These are phyloP conservation scores for Paradendryphiella salina DNA, from an alignment of 2,329 filamentous ascomycete genomes.

Conservation along the genomic window DNA sequence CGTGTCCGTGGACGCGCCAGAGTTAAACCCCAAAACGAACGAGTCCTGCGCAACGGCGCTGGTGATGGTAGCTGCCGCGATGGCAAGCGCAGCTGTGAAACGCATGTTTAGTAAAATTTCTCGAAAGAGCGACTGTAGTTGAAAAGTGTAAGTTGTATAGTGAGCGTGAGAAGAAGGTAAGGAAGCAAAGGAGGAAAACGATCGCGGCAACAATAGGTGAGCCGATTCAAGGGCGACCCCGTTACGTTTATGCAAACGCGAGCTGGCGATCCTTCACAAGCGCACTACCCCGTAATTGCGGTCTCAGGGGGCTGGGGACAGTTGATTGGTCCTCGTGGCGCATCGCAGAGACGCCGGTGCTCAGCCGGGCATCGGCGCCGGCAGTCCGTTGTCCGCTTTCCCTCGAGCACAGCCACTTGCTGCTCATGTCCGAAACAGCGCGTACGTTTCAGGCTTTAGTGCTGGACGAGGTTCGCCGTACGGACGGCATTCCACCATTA, in stretches of 20 bases:
- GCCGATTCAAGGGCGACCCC: slow-evolving; percentile 1
- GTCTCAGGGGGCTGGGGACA: neutral
- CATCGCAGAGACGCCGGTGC: neutral
- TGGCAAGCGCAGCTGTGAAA: slow-evolving; percentile 24
- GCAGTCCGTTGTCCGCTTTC: neutral
- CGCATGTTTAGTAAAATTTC: slow-evolving; percentile 22
- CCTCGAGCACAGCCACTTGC: neutral
- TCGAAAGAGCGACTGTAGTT: slow-evolving; percentile 19
- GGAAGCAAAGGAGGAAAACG: neutral
- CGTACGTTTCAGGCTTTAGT: neutral
- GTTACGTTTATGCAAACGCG: slow-evolving; percentile 13
- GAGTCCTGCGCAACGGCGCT: slow-evolving; percentile 28
- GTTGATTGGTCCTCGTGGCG: slow-evolving; percentile 8
- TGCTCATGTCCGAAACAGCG: slow-evolving; percentile 12
- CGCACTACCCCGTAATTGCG: slow-evolving; percentile 15
- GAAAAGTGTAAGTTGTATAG: slow-evolving; percentile 1
- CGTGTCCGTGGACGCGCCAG: slow-evolving; percentile 37
- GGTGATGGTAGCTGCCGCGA: slow-evolving; percentile 30
- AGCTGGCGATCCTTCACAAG: slow-evolving; percentile 12
- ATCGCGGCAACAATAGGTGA: neutral
- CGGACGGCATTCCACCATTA: no score
- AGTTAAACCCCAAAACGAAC: slow-evolving; percentile 41
- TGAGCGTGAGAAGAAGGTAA: slow-evolving; percentile 3
- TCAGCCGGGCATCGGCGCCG: slow-evolving; percentile 9
- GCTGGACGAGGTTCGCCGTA: no score